Base-by-base conservation (phyloP, 495 filamentous ascomycete genomes). In the Aspergillus egyptiacus region DNA sequence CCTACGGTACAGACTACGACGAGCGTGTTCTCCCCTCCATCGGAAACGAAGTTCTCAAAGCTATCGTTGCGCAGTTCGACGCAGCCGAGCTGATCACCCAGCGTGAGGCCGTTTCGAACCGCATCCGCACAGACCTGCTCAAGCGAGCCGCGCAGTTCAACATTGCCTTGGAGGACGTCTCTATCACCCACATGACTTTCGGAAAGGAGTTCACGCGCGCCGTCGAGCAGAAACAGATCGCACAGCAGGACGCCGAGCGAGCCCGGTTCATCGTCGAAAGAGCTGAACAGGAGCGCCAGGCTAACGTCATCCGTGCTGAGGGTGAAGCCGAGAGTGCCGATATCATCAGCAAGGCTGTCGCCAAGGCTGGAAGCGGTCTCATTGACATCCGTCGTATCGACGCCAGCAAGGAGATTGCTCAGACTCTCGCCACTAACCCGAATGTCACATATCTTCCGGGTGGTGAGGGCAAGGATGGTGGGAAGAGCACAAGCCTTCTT, bases 111-210 rank as follows among this genome's bases (percentile, higher is more conserved):
- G 94, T 99, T 60, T 88, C 82, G 57, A 85, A 95, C 75, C 87
- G 90, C 56, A 99, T 99, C 80, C 90, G 89, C 40, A 75, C 82
- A 56, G 93, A 99, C 69, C 85, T 99, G 27, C 82, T 94, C 65
- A 91, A 89, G 77, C 91, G 93, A 43, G 93, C 93, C n/a, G 63
- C 81, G 40, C 94, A 99, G 68, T 99, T 99, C 82, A 96, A 99
- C 77, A 99, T 99, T 68, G 86, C 87, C 25, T 86, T 99, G 33
- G 93, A 99, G 70, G 93, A 99, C 61, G 93, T 99, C 49, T 94
- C 87, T 59, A 99, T 99, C 76, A 99, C 93, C 33, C 93, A 99
- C 81, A 97, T 99, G 93, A 97, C 93, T 46, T 99, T 99, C 70
- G 93, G 93, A 48, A 91, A 89, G 74, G 93, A 99, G 73, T 99